Evolutionary conservation across 2,329 filamentous ascomycete species (phyloP).

Genomic region (Sphaerulina musiva): DNA sequence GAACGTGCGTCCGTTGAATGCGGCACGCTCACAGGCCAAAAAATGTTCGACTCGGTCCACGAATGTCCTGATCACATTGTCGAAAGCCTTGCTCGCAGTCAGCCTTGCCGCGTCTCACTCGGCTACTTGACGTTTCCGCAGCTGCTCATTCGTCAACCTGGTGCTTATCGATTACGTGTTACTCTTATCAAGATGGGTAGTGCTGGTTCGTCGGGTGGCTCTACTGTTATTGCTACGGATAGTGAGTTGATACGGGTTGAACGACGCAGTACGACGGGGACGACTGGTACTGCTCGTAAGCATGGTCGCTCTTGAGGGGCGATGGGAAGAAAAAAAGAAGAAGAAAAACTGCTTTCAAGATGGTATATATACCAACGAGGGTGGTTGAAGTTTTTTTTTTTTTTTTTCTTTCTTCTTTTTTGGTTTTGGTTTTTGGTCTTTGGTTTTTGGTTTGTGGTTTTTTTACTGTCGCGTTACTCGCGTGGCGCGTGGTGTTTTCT

Average conservation of each 20-base stretch:
- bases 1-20: conserved; percentile 27
- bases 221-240: conserved; percentile 25
- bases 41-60: conserved; percentile 32
- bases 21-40: conserved; percentile 29
- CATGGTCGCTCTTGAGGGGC: conserved; percentile 11
- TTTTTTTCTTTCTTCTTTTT: too few species aligned
- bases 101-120: conserved; percentile 26
- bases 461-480: conserved; percentile 8
- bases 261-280: conserved; percentile 15
- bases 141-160: conserved; percentile 30
- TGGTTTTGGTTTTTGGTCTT: too few species aligned
- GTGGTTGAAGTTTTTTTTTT: too few species aligned
- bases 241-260: conserved; percentile 31
- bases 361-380: too few species aligned
- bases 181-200: conserved; percentile 29
- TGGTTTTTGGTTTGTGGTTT: too few species aligned
- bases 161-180: conserved; percentile 28
- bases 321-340: background rate
- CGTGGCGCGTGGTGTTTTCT: conserved; percentile 11
- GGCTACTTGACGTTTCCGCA: conserved; percentile 32
- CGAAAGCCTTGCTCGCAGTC: conserved; percentile 24
- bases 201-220: conserved; percentile 18
- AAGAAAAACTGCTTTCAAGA: background rate
- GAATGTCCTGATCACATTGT: conserved; percentile 26
- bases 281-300: conserved; percentile 11